phyloP scores from a whole-genome alignment of 2,329 filamentous ascomycete species.

The Fusarium musae region DNA sequence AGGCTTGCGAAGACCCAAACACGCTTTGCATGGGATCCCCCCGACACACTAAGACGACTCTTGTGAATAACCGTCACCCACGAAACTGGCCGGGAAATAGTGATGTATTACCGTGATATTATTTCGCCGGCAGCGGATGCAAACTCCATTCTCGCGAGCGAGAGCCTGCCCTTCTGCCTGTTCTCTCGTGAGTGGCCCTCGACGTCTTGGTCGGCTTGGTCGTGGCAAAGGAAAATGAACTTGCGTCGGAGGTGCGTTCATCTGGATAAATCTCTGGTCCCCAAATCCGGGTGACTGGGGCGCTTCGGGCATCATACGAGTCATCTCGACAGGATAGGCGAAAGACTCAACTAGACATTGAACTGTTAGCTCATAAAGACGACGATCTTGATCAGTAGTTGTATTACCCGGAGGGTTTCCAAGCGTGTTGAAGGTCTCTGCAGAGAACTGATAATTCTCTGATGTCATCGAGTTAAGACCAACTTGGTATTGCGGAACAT shows the following conservation, averaged over 20 bases:
- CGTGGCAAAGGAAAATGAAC: neutral
- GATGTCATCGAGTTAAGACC: neutral
- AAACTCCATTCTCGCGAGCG: neutral
- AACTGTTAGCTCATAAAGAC: neutral
- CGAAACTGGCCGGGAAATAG: neutral
- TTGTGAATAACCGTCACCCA: neutral
- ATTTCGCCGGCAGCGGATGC: neutral
- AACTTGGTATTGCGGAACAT: neutral
- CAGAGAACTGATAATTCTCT: fast-evolving
- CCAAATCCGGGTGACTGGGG: neutral
- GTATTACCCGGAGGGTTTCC: neutral
- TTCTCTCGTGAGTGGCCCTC: neutral
- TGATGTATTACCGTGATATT: neutral
- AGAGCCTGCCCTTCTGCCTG: neutral
- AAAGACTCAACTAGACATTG: neutral
- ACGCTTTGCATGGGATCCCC: neutral
- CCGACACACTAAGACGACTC: neutral
- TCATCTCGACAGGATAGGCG: neutral
- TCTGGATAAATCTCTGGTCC: neutral
- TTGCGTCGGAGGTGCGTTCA: neutral
- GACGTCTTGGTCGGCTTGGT: neutral
- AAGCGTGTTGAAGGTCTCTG: neutral
- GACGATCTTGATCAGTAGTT: neutral
- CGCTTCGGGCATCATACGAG: neutral
- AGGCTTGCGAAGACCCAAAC: neutral